A percentile compares a stretch with the other conserved stretches of the same genome.
Evolutionary conservation across 2,329 filamentous ascomycete species (phyloP).

Genomic region (Botrytis hyacinthi): DNA sequence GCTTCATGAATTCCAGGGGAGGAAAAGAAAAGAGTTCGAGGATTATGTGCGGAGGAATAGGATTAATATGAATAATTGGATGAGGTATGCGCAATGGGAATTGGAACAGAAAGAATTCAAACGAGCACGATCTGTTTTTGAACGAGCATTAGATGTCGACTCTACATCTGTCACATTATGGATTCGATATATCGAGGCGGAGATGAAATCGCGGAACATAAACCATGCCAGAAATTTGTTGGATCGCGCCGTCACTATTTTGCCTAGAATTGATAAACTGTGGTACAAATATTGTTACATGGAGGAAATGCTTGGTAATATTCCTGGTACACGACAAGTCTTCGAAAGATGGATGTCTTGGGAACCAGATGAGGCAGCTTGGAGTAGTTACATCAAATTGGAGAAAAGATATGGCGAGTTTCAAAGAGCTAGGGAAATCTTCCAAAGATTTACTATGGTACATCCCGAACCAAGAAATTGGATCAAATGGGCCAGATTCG

Average conservation of each 20-base stretch:
- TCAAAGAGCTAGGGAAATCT: constrained; percentile 85
- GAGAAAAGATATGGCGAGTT: constrained; percentile 95
- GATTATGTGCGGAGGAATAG: constrained; percentile 95
- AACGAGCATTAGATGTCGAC: constrained; percentile 89
- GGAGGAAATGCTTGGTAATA: constrained; percentile 96
- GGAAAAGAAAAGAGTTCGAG: constrained; percentile 95
- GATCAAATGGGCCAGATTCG: constrained; percentile 98
- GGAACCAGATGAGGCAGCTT: constrained; percentile 94
- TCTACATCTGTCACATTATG: constrained; percentile 82
- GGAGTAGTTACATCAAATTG: constrained; percentile 94
- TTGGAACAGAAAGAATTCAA: constrained; percentile 97
- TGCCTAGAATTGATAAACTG: constrained; percentile 89
- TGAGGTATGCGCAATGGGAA: constrained; percentile 96
- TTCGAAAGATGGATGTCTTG: constrained; percentile 99
- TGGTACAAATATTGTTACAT: constrained; percentile 99
- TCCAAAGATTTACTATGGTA: constrained; percentile 83
- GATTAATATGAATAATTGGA: constrained; percentile 98
- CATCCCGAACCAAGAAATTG: constrained; percentile 94
- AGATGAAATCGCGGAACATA: constrained; percentile 95
- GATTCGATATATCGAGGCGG: constrained; percentile 91
- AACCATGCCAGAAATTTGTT: constrained; percentile 94
- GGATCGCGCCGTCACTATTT: constrained; percentile 88
- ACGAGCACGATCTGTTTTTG: constrained; percentile 88
- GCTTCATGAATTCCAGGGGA: constrained; percentile 93
- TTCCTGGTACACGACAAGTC: constrained; percentile 86